Conservation (phyloP, 106 monocot species). For the Alisma plantagoaquatica region DNA sequence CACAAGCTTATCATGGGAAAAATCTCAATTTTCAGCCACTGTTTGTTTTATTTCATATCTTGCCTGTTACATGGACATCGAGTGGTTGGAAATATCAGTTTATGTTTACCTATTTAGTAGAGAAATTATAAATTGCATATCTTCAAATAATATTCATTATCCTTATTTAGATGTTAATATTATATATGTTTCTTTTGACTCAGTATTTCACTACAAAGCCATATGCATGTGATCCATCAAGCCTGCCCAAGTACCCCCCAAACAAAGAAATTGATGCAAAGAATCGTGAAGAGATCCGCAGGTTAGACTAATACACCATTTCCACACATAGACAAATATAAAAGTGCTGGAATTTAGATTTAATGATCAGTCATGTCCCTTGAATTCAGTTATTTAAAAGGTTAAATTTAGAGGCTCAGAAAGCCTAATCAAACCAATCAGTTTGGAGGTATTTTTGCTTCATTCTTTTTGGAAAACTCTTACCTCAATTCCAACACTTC, state of each 20-base stretch:
- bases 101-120: background rate
- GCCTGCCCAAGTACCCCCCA: slow-evolving; percentile 65
- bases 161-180: background rate
- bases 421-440: too few species aligned
- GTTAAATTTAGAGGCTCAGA: too few species aligned
- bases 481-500: too few species aligned
- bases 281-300: slow-evolving; percentile 49
- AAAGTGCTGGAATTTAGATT: too few species aligned
- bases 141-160: background rate
- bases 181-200: background rate
- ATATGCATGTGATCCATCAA: slow-evolving; percentile 67
- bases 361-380: too few species aligned
- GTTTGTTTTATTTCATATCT: background rate
- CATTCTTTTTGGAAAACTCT: too few species aligned
- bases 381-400: too few species aligned
- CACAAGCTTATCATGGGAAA: background rate
- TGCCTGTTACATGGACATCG: background rate
- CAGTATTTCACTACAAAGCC: slow-evolving; percentile 72
- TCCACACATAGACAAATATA: too few species aligned
- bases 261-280: slow-evolving; percentile 91
- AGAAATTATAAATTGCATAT: background rate
- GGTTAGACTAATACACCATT: slow-evolving; percentile 19
- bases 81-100: background rate
- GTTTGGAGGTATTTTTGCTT: too few species aligned
- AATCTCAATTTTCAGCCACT: background rate